Base-by-base conservation (phyloP, 116 monocot genomes). In the Dioscorea cayenensis region DNA sequence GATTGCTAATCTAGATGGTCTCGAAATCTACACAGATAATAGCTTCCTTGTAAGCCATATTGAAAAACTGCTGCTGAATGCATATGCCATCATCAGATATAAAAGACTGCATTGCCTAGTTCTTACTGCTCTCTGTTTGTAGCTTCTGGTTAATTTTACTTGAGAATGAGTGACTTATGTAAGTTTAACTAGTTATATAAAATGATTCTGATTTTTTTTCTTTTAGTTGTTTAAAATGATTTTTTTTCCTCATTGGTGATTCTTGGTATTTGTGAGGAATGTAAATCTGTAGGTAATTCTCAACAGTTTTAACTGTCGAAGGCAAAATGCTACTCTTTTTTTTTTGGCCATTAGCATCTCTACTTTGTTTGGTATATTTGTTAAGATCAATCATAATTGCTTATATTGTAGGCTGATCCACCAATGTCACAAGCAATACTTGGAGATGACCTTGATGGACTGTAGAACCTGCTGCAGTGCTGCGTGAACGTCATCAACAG, bases 321-420 rank as follows among this genome's bases (percentile, higher is more conserved):
- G 43, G 7, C 12, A 6, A 43, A 43, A 43, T 6, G 12, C 12
- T 43, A 25, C 25, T 32, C 4, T 32, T 32, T 32, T 29, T 29
- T 29, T 32, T 2, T 32, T 32, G 32, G 32, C 32, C 16, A n/a
- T 55, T 16, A 55, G 10, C 14, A 16, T 55, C 18, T 55, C 4
- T 55, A 19, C 4, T 55, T 55, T 55, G 55, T 55, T 16, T 55
- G 43, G 43, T 7, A 12, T 43, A 7, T 43, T 43, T 43, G 43
- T 43, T 43, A 43, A 43, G 43, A 12, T 43, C 1, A 12, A 43
- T 59, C 14, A 59, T 21, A 17, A 59, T 59, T 59, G 17, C n/a
- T 59, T 5, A 17, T 72, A 35, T 77, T 88, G 78, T 78, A 96
- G 96, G 88, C 73, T 86, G 92, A 96, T 77, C 96, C 96, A 38